Conservation (phyloP, 1,284 basidiomycete genomes). For the Trametes sp. region DNA sequence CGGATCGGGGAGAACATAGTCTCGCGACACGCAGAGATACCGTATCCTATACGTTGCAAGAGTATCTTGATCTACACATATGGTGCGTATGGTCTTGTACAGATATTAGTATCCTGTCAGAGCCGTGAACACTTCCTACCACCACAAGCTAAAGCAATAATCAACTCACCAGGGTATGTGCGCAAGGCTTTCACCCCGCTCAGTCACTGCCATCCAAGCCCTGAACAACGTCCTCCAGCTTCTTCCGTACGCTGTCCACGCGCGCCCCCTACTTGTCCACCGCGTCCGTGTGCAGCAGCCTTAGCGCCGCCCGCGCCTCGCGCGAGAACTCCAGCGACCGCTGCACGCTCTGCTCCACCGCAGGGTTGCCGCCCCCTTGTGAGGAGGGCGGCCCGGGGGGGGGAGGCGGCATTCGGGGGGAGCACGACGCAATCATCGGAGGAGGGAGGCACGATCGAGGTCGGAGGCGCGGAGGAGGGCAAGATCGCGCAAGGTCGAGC, state of each 20-base stretch:
- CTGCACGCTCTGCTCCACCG: slow-evolving; percentile 50
- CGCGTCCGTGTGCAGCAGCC: slow-evolving; percentile 58
- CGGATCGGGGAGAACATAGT: no score
- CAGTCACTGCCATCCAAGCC: slow-evolving; percentile 44
- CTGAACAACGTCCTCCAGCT: slow-evolving; percentile 58
- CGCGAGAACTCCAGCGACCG: slow-evolving; percentile 57
- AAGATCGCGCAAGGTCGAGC: slow-evolving; percentile 73
- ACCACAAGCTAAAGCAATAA: not conserved
- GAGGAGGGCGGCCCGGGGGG: slow-evolving; percentile 32
- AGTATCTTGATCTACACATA: no score
- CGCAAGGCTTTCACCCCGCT: not conserved
- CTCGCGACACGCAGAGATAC: no score
- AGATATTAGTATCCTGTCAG: not conserved
- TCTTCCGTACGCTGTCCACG: slow-evolving; percentile 58
- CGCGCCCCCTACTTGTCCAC: slow-evolving; percentile 57
- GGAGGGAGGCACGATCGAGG: slow-evolving; percentile 55
- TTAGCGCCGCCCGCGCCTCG: slow-evolving; percentile 62
- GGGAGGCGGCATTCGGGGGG: no score
- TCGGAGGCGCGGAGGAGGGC: slow-evolving; percentile 71
- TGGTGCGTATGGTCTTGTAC: no score
- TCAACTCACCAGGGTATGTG: not conserved
- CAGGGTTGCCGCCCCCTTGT: slow-evolving; percentile 6
- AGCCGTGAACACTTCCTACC: not conserved
- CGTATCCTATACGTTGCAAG: no score
- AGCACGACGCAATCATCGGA: no score